phyloP scores from a whole-genome alignment of 2,329 filamentous ascomycete genomes.

The Parasarocladium wereldwijsianum region DNA sequence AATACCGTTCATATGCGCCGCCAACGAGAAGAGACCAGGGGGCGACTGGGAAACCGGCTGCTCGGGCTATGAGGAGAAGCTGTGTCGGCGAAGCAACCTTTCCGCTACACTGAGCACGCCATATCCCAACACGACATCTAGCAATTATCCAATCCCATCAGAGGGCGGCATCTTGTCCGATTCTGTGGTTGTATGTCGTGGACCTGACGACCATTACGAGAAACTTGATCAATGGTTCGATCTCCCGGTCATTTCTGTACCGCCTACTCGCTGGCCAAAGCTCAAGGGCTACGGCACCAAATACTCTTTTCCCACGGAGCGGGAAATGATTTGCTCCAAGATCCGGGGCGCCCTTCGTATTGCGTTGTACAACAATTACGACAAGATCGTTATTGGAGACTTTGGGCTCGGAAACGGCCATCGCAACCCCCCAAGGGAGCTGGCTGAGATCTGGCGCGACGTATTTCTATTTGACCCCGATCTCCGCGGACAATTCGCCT shows the following conservation, averaged over 20 bases:
- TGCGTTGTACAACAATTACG: slow-evolving; percentile 44
- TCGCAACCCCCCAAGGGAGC: slow-evolving; percentile 49
- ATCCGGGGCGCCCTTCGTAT: slow-evolving; percentile 58
- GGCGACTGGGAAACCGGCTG: slow-evolving; percentile 64
- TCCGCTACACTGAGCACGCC: slow-evolving; percentile 52
- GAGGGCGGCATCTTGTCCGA: slow-evolving; percentile 57
- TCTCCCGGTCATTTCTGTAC: slow-evolving; percentile 59
- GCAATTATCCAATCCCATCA: slow-evolving; percentile 58
- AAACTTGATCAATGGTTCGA: slow-evolving; percentile 38
- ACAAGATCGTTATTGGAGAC: slow-evolving; percentile 45
- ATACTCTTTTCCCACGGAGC: slow-evolving; percentile 59
- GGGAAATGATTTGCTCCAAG: slow-evolving; percentile 58
- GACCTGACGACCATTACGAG: slow-evolving; percentile 51
- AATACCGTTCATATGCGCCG: slow-evolving; percentile 56
- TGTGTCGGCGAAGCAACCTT: slow-evolving; percentile 61
- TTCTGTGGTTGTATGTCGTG: slow-evolving; percentile 58
- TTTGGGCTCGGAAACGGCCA: slow-evolving; percentile 51
- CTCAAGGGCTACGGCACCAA: slow-evolving; percentile 50
- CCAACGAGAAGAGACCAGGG: slow-evolving; percentile 61
- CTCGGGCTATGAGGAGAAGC: slow-evolving; percentile 42
- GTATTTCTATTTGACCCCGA: slow-evolving; percentile 48
- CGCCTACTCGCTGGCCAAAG: slow-evolving; percentile 59
- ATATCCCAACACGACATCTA: slow-evolving; percentile 27
- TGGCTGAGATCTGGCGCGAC: slow-evolving; percentile 52
- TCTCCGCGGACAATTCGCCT: slow-evolving; percentile 44